phyloP scores from a whole-genome alignment of 129 eudicot genomes.

The Kitagawia praeruptora region DNA sequence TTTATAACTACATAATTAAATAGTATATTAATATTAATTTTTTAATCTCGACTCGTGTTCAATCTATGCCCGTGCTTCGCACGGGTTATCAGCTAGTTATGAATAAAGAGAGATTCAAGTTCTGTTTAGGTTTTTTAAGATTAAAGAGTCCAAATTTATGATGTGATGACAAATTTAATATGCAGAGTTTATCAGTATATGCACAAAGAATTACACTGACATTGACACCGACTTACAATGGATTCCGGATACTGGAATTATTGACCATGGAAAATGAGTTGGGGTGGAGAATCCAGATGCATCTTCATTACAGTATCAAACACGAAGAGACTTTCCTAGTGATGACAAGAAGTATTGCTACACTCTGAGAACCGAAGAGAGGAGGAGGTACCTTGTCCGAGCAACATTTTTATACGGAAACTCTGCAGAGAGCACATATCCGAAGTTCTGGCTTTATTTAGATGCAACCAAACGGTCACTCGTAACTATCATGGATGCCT shows the following conservation, averaged over 20 bases:
- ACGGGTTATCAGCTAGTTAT: too few species aligned
- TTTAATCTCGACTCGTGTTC: too few species aligned
- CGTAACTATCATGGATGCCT: conserved; percentile 56
- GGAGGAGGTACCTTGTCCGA: conserved; percentile 78
- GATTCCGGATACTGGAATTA: conserved; percentile 62
- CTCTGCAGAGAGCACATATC: conserved; percentile 48
- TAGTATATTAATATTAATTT: too few species aligned
- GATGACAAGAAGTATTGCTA: conserved; percentile 83
- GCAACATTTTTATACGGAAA: conserved; percentile 79
- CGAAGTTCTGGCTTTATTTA: conserved; percentile 81
- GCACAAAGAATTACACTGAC: conserved; percentile 62
- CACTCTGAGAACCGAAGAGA: conserved; percentile 51
- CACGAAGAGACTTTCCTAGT: conserved; percentile 64
- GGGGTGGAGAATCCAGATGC: conserved; percentile 35
- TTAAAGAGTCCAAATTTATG: not conserved
- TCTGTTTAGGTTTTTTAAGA: not conserved
- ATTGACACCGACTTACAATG: conserved; percentile 53
- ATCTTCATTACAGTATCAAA: conserved; percentile 41
- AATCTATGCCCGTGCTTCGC: too few species aligned
- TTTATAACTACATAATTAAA: too few species aligned
- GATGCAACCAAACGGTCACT: conserved; percentile 96
- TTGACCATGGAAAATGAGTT: conserved; percentile 42
- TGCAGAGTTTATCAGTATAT: conserved; percentile 94
- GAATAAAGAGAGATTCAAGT: not conserved
- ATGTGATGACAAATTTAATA: conserved; percentile 10